Evolutionary conservation across 2,329 filamentous ascomycete genomes (phyloP).

Genomic region (Biscogniauxia marginata): DNA sequence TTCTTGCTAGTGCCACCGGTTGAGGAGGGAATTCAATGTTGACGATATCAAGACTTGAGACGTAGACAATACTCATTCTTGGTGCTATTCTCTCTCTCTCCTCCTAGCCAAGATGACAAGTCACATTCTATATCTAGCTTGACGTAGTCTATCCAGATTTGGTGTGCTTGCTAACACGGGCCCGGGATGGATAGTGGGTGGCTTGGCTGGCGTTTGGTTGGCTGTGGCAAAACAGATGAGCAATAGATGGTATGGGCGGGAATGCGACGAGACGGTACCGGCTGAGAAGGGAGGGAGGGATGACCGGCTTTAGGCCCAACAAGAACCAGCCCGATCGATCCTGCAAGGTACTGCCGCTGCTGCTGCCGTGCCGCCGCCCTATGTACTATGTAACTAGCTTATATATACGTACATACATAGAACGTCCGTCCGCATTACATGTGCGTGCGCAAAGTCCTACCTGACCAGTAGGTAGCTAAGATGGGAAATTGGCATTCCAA

Average conservation of each 20-base stretch:
- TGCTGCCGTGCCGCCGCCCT: neutral
- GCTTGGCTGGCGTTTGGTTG: neutral
- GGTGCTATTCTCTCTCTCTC: neutral
- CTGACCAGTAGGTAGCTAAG: neutral
- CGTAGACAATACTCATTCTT: no score
- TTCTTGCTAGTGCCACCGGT: neutral
- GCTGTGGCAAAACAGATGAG: neutral
- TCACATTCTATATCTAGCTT: neutral
- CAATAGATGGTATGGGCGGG: neutral
- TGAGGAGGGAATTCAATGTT: neutral
- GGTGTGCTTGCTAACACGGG: neutral
- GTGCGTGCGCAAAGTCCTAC: neutral
- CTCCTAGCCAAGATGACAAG: neutral
- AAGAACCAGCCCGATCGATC: neutral
- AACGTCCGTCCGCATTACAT: neutral
- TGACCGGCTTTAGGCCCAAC: neutral
- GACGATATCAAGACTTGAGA: neutral
- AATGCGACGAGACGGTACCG: neutral
- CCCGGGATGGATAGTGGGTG: neutral
- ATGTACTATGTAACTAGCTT: neutral
- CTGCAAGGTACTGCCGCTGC: neutral
- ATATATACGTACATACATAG: neutral
- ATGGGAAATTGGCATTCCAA: neutral
- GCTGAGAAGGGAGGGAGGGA: neutral
- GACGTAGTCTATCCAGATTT: neutral